Base-by-base conservation (phyloP, 345 rosid species). In the Aquilaria malaccensis region DNA sequence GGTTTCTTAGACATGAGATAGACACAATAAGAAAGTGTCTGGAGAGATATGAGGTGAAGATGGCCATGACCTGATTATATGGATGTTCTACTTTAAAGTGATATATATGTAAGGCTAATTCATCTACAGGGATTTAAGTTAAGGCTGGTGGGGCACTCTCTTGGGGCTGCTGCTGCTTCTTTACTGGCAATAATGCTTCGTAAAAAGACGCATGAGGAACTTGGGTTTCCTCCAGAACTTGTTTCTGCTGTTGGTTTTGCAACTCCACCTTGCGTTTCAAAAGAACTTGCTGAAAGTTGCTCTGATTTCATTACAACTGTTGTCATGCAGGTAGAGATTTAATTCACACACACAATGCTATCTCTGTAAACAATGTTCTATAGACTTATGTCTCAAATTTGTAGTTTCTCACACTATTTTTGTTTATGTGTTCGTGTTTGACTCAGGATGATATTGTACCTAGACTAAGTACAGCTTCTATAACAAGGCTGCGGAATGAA, bases 121-220 rank as follows among this genome's bases (percentile, higher is more conserved):
- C 66, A 56, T 80, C 71, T 79, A 72, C 87, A 90, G 99, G 99
- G 97, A 60, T 95, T 76, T 81, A 85, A 86, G 83, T 74, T 95
- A 67, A 86, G 97, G 79, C 73, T 95, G 69, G 95, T 88, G 61
- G 99, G 99, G 45, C 99, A 95, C 77, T 95, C 95, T 70, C 94
- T 91, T 45, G 99, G 99, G 46, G 97, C 95, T 13, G 93, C 97
- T 52, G 82, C 70, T 59, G 96, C 93, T 67, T 81, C 93, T 71
- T 73, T 93, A 70, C 73, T 89, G 54, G 94, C 98, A 47, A 82
- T 83, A 64, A 88, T 88, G 96, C 85, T 86, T 50, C 86, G 82
- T 52, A 81, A 79, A 74, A 85, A 77, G 79, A 81, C 94, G 51
- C 37, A 61, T n/a, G 56, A 76, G 71, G 91, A 95, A 63, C 77